Evolutionary conservation across 495 filamentous ascomycete species (phyloP), one percentile per base, ranked within the genome.

Genomic region (Neurospora sp.): DNA sequence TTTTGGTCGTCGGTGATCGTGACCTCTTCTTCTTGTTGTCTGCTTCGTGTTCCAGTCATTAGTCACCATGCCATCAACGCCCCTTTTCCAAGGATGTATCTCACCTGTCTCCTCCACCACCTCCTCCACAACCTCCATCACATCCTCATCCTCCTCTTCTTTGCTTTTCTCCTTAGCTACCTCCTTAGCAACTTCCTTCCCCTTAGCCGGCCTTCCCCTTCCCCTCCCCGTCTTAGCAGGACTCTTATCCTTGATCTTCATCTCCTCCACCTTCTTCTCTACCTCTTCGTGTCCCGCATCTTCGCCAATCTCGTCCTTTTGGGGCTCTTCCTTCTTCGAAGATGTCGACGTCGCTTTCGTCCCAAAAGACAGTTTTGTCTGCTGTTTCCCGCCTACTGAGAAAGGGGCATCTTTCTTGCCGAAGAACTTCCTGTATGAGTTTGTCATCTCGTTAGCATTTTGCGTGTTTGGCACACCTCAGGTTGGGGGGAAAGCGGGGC

Each of bases 321-420:
- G 1, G 78, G 70, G 68, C 27, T 80, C 80, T 18, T 73, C 78
- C 7, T 77, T 69, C 20, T 77, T 79, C 47, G 77, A 75, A 7
- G 31, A 31, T 31, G 31, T 31, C 31, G 71, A 38, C 16, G 73
- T 74, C 8, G 84, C 72, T 75, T 86, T 89, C 10, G 86, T 85
- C 8, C 86, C 86, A 75, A 94, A 93, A 1, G 90, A 84, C 20
- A 94, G 82, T 53, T 89, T 96, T 3, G 92, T 90, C 81, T 97
- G 94, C 80, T 92, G 89, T 39, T 87, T 86, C 4, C 86, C 86
- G 8, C 87, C 85, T 5, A 83, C 74, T 53, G 85, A 86, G 3
- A 3, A 31, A 31, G 83, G 78, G 39, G 86, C 88, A 76, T 87
- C 86, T 4, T 85, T 83, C 69, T 86, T 81, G 38, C 85, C 85